phyloP scores from a whole-genome alignment of 73 alveolate genomes.

The Stentor roeselii region DNA sequence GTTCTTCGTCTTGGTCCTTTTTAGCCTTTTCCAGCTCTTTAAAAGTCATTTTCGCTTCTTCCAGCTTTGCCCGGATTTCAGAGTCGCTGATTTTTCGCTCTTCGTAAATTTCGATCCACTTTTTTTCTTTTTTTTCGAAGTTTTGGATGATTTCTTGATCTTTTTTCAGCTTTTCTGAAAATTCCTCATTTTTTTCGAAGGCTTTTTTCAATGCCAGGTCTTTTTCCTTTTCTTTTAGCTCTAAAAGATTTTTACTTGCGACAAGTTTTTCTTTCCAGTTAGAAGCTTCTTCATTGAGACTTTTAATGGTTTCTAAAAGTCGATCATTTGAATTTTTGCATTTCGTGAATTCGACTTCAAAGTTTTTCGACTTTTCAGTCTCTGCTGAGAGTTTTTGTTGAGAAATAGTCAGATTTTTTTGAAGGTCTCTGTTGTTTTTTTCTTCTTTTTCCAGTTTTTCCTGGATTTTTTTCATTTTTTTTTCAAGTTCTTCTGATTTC shows the following conservation, averaged over 20 bases:
- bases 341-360: not conserved
- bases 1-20: not conserved
- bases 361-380: not conserved
- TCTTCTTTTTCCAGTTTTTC: slow-evolving; percentile 5
- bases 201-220: not conserved
- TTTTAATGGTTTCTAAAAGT: not conserved
- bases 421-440: not conserved
- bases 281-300: not conserved
- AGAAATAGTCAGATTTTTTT: not conserved
- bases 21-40: slow-evolving; percentile 2
- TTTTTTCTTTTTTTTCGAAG: slow-evolving; percentile 15
- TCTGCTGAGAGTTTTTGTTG: not conserved
- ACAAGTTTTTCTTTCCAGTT: not conserved
- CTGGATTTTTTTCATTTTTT: not conserved
- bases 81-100: not conserved
- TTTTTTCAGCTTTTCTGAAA: not conserved
- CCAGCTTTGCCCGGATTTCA: slow-evolving; percentile 5
- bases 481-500: not conserved
- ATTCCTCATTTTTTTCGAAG: not conserved
- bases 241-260: not conserved
- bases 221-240: not conserved
- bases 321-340: not conserved
- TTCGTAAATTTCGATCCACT: not conserved
- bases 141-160: too few species aligned
- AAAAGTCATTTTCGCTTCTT: not conserved